Evolutionary conservation across 805 yeast species (phyloP), one percentile per base, ranked within the genome.

Genomic region (Millerago galiae): DNA sequence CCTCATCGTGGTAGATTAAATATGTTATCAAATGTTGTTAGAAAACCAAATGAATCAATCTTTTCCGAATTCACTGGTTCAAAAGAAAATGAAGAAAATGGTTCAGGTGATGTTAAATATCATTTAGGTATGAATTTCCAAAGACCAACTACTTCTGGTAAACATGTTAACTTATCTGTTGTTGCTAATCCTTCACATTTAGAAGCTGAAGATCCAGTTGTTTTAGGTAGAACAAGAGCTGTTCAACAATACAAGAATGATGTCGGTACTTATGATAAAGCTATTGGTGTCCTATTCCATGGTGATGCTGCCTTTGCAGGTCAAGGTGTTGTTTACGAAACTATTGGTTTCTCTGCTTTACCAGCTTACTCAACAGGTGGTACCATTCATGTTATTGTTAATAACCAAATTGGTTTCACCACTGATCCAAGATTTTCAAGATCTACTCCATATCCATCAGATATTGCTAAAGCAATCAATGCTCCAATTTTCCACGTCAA

Each of bases 271-370:
- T 85, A 72, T 72, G 72, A 80, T 56, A 91, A 89, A 70, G 96
- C 98, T 37, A 73, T 93, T 75, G 83, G 93, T 51, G 85, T 93
- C 47, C 74, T 93, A 66, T 74, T 93, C 66, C 99, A 93, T 66
- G 99, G 99, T 76, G 99, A 93, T 67, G 96, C 99, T 45, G 99
- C 99, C 31, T 90, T 93, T 63, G 90, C 97, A 35, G 99, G 85
- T 51, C 99, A 93, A 72, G 99, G 99, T 81, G 95, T 93, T 44
- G 97, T 93, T 45, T 93, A 93, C 70, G 99, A 93, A 73, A 91
- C 99, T 42, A 81, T 91, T 85, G 98, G 98, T 45, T 84, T 93
- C 70, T 77, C 86, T 56, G 78, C 80, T 57, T 76, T 93, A 61
- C 96, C 96, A 54, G 96, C 93, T 54, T 93, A 86, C 72, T 78